Base-by-base conservation (phyloP, 441 rosid genomes). In the Euphorbia schlechtendalii region DNA sequence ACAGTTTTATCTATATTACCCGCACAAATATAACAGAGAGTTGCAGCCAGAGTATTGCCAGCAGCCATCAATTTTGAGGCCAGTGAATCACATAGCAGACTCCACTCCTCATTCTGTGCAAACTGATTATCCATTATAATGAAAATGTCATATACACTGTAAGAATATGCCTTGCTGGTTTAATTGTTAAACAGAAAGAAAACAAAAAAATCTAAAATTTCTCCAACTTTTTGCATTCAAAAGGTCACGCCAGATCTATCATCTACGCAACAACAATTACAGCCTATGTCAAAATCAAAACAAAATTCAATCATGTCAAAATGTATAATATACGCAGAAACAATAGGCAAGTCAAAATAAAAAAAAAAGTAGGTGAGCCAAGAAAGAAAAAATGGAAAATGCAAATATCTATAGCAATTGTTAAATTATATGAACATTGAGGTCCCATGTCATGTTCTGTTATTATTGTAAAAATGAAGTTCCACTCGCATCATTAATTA, bases 1-100 rank as follows among this genome's bases (percentile, higher is more conserved):
- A 96, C 96, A 56, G 98, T 88, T 73, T 89, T 92, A 76, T 92
- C 96, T 70, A 96, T 87, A 77, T 96, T 96, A 59, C 96, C 96
- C 3, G 96, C 98, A 61, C 98, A 92, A 48, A 92, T 96, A 78
- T 81, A 95, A 77, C 99, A 96, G 14, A 92, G 86, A 56, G 96
- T 88, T 56, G 99, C 99, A 3, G 98, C 88, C 77, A 88, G 71
- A 68, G 91, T 85, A 81, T 82, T 80, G 70, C 89, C 93, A 60
- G 86, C 81, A 48, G 70, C 86, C 92, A 88, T 77, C 63, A 95
- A 82, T 72, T 83, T 95, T 61, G 93, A 77, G 68, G 96, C 98
- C 67, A 95, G 96, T 9, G 84, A 78, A 65, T 92, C 86, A 49
- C 99, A 92, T 34, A 95, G 95, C 65, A 65, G 49, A 63, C 82